Conservation (phyloP, 176 grass and related monocot species). For the Sorghum bicolor region Sorghum_bicolor_NCBIv3 NC_012878.2:48256001-48256500, state of each 20-base stretch:
- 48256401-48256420: too few relatives aligned
- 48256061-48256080: not conserved
- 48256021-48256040: constrained; percentile 55
- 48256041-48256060: constrained; percentile 14
- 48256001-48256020: constrained; percentile 82
- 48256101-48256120: not conserved
- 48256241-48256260: constrained; percentile 57
- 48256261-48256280: constrained; percentile 85
- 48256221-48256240: not conserved
- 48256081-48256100: not conserved
- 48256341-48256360: constrained; percentile 28
- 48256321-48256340: constrained; percentile 98
- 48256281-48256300: constrained; percentile 95
- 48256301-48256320: constrained; percentile 94
- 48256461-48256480: too few relatives aligned
- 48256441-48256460: too few relatives aligned
- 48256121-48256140: not conserved
- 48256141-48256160: constrained; percentile 9
- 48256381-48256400: too few relatives aligned
- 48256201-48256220: not conserved
- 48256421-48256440: too few relatives aligned
- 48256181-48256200: not conserved
- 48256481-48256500: too few relatives aligned
- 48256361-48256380: constrained; percentile 16
- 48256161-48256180: constrained; percentile 2